phyloP scores from a whole-genome alignment of 2,329 filamentous ascomycete genomes.

The Cryphonectria japonica region DNA sequence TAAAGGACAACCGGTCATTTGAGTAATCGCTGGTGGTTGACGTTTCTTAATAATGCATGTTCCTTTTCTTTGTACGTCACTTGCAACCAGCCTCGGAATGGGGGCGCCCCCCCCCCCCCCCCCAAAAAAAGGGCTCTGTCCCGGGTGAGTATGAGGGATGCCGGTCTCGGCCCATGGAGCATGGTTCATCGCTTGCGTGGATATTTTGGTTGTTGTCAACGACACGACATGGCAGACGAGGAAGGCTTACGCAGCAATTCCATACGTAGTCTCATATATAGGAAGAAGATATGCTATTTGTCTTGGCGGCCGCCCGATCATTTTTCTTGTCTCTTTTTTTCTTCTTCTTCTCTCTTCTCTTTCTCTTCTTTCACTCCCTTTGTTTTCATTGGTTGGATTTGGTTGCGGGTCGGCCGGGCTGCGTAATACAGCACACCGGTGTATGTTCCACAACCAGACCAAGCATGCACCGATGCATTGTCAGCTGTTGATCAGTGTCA shows the following conservation, averaged over 20 bases:
- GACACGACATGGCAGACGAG: too few relatives aligned
- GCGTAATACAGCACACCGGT: background rate
- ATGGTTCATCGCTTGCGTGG: too few relatives aligned
- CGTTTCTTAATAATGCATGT: background rate
- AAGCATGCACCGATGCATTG: background rate
- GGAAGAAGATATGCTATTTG: background rate
- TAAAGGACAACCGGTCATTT: background rate
- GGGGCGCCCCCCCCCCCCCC: too few relatives aligned
- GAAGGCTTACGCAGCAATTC: background rate
- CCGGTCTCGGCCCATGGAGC: too few relatives aligned
- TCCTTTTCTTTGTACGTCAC: background rate
- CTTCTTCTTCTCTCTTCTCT: too few relatives aligned
- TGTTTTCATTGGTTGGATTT: background rate
- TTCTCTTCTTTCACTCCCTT: too few relatives aligned
- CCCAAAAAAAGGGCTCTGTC: too few relatives aligned
- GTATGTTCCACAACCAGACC: background rate
- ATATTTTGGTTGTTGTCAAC: too few relatives aligned
- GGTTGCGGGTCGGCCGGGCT: background rate
- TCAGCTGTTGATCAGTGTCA: background rate
- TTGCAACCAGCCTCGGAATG: background rate
- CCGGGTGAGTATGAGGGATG: too few relatives aligned
- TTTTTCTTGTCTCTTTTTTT: background rate
- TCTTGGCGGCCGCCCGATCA: background rate
- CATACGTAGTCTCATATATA: too few relatives aligned
- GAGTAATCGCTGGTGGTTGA: background rate